phyloP scores from a whole-genome alignment of 371 early-diverging fungal genomes.

The Blastocladiella emersonii region DNA sequence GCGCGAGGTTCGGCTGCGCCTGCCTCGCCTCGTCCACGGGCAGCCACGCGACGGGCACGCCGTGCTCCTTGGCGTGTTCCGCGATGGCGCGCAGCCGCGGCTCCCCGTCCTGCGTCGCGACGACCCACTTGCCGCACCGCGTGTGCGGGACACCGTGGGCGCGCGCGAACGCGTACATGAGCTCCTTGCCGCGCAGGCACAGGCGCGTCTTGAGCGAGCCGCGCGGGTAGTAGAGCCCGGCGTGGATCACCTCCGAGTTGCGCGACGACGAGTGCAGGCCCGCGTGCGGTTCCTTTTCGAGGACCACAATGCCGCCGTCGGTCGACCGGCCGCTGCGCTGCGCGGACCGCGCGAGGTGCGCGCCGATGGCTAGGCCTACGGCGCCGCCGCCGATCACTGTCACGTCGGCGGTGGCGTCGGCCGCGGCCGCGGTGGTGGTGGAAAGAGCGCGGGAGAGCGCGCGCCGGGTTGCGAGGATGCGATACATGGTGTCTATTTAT shows the following conservation, averaged over 20 bases:
- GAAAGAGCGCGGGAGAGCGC: too few species aligned
- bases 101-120: slow-evolving; percentile 36
- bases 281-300: slow-evolving; percentile 45
- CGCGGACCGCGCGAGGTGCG: slow-evolving; percentile 27
- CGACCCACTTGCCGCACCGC: slow-evolving; percentile 64
- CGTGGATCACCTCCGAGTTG: slow-evolving; percentile 86
- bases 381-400: slow-evolving; percentile 69
- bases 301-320: slow-evolving; percentile 34
- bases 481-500: too few species aligned
- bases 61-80: slow-evolving; percentile 37
- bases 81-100: slow-evolving; percentile 30
- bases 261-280: slow-evolving; percentile 74
- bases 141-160: slow-evolving; percentile 31
- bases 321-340: background rate
- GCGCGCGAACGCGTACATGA: slow-evolving; percentile 48
- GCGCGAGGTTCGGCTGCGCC: slow-evolving; percentile 45
- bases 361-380: slow-evolving; percentile 59
- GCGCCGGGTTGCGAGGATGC: too few species aligned
- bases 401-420: slow-evolving; percentile 45
- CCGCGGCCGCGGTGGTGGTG: background rate
- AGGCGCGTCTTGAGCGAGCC: slow-evolving; percentile 61
- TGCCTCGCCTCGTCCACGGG: slow-evolving; percentile 21
- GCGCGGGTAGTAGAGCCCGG: slow-evolving; percentile 71
- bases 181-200: slow-evolving; percentile 59
- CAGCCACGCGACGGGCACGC: slow-evolving; percentile 46